Base-by-base conservation (phyloP, 2,329 filamentous ascomycete species). In the Fusarium succisae region DNA sequence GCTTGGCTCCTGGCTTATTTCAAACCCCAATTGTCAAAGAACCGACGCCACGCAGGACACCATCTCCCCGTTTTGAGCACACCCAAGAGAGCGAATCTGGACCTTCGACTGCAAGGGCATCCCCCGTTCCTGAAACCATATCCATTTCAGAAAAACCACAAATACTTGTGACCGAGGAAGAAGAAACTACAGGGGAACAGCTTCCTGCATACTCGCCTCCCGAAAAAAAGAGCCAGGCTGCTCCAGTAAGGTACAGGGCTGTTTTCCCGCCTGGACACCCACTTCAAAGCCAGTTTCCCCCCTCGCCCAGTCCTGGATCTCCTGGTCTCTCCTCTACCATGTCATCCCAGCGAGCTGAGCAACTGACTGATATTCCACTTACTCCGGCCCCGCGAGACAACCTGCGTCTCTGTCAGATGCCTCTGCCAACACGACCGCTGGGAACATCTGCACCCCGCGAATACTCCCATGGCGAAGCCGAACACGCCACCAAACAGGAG, bases 301-400 rank as follows among this genome's bases (percentile, higher is more conserved):
- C 86, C 3, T 90, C 91, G 10, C 90, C 91, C 0, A 88, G 88
- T 0, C 90, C 90, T 5, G 81, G 89, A 1, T 92, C 92, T 3
- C 91, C 92, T 4, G 91, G 87, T 0, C 82, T 92, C 44, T 86
- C 90, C 43, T 85, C 86, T 20, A 88, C 88, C 1, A 92, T 93
- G 86, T 88, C 87, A 17, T 89, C 90, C 0, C 88, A 89, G 64
- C 88, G 91, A 3, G 89, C 86, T 5, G 90, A 92, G 50, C 86
- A 84, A 28, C 85, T 94, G 84, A 86, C 87, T 3, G 87, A 91
- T 15, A 88, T 93, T 18, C 87, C 88, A 3, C 80, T 89, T 32
- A 88, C 87, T 2, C 87, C 87, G 8, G 78, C 82, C 8, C 70
- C 79, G 35, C 71, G 70, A 20, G 63, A 72, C 30, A 72, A 68